A percentile compares a stretch with the other conserved stretches of the same genome.
These are phyloP conservation scores for Paulownia fortunei DNA, from an alignment of 257 asterid genomes.

Conservation along the genomic window DNA sequence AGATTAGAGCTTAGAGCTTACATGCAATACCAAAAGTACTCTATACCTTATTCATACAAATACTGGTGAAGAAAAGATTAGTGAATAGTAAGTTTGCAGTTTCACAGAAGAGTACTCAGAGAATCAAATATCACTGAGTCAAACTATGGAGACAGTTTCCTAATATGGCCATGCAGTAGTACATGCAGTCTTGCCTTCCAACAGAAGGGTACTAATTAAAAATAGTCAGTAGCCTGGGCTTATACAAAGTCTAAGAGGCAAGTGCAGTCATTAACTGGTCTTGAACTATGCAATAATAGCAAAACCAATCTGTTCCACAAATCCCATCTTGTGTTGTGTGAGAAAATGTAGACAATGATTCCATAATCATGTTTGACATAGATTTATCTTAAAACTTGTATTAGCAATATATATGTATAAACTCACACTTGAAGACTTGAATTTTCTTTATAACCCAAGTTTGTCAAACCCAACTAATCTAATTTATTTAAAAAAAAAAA, in stretches of 20 bases:
- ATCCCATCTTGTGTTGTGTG: no score
- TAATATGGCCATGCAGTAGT: constrained; percentile 16
- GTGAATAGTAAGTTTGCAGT: background rate
- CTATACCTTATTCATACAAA: background rate
- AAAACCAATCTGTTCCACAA: no score
- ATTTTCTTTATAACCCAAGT: no score
- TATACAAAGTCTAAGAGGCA: no score
- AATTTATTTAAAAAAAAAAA: no score
- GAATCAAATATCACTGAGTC: background rate
- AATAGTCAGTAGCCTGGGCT: background rate
- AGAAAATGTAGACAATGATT: background rate
- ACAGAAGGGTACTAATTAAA: background rate
- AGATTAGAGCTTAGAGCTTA: background rate
- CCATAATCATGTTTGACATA: background rate
- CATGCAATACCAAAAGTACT: background rate
- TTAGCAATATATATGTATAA: no score
- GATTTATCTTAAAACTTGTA: no score
- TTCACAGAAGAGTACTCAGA: background rate
- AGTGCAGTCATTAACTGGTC: no score
- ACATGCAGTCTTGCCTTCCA: constrained; percentile 7
- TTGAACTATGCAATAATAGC: no score
- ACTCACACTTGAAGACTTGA: no score
- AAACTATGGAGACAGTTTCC: constrained; percentile 18
- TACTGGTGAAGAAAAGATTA: background rate
- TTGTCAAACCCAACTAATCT: no score